Conservation (phyloP, 2,329 filamentous ascomycete genomes). For the Scortechinia acanthostroma region DNA sequence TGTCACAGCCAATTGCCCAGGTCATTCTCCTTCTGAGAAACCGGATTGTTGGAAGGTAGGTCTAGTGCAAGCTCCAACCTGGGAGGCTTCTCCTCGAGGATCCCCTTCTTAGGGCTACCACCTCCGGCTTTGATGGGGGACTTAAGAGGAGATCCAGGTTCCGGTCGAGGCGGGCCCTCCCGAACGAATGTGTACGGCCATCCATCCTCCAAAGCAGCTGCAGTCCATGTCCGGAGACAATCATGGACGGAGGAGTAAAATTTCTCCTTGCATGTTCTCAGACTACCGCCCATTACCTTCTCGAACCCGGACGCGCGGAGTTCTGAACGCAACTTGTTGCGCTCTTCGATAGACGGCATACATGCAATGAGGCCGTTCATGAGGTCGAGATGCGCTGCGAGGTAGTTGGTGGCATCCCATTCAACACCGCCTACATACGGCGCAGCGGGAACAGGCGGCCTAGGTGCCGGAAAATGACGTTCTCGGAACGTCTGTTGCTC, state of each 20-base stretch:
- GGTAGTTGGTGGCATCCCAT: slow-evolving; percentile 66
- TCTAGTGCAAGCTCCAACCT: not conserved
- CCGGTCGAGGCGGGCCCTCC: not conserved
- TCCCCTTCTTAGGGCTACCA: slow-evolving; percentile 1
- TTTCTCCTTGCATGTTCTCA: slow-evolving; percentile 64
- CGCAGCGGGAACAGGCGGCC: slow-evolving; percentile 59
- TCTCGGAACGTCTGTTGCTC: slow-evolving; percentile 20
- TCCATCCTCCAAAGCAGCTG: slow-evolving; percentile 52
- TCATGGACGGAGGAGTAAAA: slow-evolving; percentile 63
- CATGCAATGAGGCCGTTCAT: slow-evolving; percentile 58
- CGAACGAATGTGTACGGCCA: slow-evolving; percentile 27
- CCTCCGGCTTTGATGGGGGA: not conserved
- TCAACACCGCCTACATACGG: slow-evolving; percentile 66
- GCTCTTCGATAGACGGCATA: slow-evolving; percentile 40
- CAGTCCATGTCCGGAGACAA: slow-evolving; percentile 55
- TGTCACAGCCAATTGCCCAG: not conserved
- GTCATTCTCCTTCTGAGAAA: no score
- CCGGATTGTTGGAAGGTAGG: not conserved
- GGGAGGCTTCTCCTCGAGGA: not conserved
- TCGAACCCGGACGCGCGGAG: slow-evolving; percentile 57
- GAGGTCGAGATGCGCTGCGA: slow-evolving; percentile 59
- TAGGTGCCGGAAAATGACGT: slow-evolving; percentile 48
- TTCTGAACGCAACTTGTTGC: slow-evolving; percentile 50
- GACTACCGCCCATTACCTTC: slow-evolving; percentile 52
- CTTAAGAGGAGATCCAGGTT: not conserved